A percentile compares a stretch with the other conserved stretches of the same genome.
These are phyloP conservation scores for Lasiodiplodia theobromae DNA, from an alignment of 2,329 filamentous ascomycete genomes.

Conservation along the genomic window DNA sequence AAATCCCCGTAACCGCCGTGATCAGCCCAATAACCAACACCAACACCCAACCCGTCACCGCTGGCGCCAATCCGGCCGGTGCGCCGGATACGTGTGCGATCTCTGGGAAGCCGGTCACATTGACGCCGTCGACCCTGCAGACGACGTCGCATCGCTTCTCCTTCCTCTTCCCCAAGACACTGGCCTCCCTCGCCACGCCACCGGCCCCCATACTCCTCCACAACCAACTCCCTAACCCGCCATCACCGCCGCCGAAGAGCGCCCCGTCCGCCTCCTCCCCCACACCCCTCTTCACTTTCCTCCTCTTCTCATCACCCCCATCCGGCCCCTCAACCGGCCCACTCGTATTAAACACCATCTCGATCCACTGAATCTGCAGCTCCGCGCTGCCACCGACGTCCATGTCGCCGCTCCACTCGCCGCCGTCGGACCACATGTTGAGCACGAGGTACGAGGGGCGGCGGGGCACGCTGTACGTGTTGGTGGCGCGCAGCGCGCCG, in stretches of 20 bases:
- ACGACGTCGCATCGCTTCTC: constrained; percentile 40
- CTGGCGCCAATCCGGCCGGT: background rate
- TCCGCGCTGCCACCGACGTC: constrained; percentile 56
- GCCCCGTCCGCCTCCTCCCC: background rate
- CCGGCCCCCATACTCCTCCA: background rate
- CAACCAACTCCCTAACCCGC: background rate
- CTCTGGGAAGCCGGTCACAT: constrained; percentile 44
- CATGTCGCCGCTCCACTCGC: constrained; percentile 68
- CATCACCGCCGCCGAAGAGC: background rate
- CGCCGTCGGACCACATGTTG: constrained; percentile 69
- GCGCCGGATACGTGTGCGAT: constrained; percentile 36
- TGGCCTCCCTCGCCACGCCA: background rate
- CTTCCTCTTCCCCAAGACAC: constrained; percentile 31
- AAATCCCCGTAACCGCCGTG: constrained; percentile 36
- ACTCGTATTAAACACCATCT: constrained; percentile 61
- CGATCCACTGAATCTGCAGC: constrained; percentile 69
- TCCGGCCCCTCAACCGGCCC: constrained; percentile 41
- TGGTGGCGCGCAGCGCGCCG: constrained; percentile 58
- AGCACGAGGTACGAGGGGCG: constrained; percentile 62
- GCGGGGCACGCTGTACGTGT: constrained; percentile 63
- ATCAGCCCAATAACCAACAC: constrained; percentile 37
- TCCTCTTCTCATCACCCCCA: constrained; percentile 32
- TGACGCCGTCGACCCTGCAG: constrained; percentile 48
- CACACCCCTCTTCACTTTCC: constrained; percentile 29
- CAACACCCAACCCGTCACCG: constrained; percentile 35